phyloP scores from a whole-genome alignment of 345 rosid species.

The Anacardium occidentale region DNA sequence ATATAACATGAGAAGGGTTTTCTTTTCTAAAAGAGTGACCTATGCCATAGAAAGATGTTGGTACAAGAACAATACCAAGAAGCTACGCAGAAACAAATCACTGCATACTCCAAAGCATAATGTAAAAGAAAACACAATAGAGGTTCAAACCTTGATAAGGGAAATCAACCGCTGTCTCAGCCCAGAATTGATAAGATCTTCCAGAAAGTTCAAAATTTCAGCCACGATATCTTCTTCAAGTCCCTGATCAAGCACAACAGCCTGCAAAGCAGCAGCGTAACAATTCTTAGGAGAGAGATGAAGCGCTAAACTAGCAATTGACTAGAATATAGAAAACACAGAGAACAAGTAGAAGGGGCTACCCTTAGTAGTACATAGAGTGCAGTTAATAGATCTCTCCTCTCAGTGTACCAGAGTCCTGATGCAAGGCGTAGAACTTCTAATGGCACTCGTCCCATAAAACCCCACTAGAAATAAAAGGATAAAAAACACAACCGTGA shows the following conservation, averaged over 20 bases:
- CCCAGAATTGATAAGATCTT: slow-evolving; percentile 70
- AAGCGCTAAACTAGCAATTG: slow-evolving; percentile 10
- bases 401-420: slow-evolving; percentile 95
- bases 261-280: slow-evolving; percentile 45
- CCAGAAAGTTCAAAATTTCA: slow-evolving; percentile 75
- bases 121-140: slow-evolving; percentile 5
- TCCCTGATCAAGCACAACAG: slow-evolving; percentile 86
- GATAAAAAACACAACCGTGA: slow-evolving; percentile 16
- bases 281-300: slow-evolving; percentile 7
- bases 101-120: background rate
- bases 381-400: slow-evolving; percentile 77
- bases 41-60: background rate
- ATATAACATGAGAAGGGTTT: background rate
- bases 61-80: background rate
- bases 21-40: background rate
- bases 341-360: slow-evolving; percentile 16
- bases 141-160: slow-evolving; percentile 57
- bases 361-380: slow-evolving; percentile 80
- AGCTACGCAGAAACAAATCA: background rate
- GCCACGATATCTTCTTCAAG: slow-evolving; percentile 65
- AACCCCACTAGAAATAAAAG: slow-evolving; percentile 57
- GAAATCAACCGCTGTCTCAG: slow-evolving; percentile 76
- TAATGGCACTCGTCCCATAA: slow-evolving; percentile 75
- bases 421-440: slow-evolving; percentile 89
- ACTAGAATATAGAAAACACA: background rate